These are phyloP conservation scores for Colletotrichum chlorophyti DNA, from an alignment of 2,329 filamentous ascomycete genomes.

Conservation along the genomic window DNA sequence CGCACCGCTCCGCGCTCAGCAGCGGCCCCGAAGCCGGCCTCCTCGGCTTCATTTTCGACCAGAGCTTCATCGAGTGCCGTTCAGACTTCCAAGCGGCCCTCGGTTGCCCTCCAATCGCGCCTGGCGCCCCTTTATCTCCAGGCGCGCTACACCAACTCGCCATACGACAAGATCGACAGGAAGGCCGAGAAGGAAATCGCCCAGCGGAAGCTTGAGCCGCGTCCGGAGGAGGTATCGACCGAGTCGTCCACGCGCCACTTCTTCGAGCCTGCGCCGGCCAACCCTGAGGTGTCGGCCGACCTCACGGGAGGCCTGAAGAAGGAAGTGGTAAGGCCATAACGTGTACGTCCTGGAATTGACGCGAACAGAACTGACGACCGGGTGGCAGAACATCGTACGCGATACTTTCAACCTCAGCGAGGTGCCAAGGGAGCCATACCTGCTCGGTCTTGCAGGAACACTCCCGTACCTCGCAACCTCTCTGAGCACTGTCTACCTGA, in stretches of 20 bases:
- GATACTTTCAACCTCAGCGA: conserved; percentile 70
- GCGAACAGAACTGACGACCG: conserved; percentile 4
- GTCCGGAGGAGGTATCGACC: conserved; percentile 66
- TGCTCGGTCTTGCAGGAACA: conserved; percentile 78
- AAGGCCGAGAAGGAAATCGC: conserved; percentile 62
- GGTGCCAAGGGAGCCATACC: conserved; percentile 72
- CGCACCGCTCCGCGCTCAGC: conserved; percentile 31
- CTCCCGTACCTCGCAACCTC: conserved; percentile 88
- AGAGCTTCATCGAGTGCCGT: background rate
- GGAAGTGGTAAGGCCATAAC: conserved; percentile 61
- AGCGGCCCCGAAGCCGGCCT: background rate
- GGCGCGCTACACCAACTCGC: conserved; percentile 34
- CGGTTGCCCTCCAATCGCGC: conserved; percentile 7
- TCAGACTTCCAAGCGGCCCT: conserved; percentile 23
- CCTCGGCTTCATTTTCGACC: background rate
- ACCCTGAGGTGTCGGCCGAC: conserved; percentile 32
- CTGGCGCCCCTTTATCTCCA: conserved; percentile 2
- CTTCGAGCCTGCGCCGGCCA: conserved; percentile 45
- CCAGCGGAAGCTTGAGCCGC: conserved; percentile 61
- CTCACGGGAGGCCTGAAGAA: conserved; percentile 46
- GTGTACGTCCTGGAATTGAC: background rate
- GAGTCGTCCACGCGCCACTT: conserved; percentile 62
- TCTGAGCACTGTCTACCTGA: conserved; percentile 79
- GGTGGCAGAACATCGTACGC: conserved; percentile 64
- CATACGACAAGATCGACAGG: conserved; percentile 51